A percentile compares a stretch with the other conserved stretches of the same genome.
phyloP scores from a whole-genome alignment of 805 yeast species.

The Zygoascus biomembranicola region DNA sequence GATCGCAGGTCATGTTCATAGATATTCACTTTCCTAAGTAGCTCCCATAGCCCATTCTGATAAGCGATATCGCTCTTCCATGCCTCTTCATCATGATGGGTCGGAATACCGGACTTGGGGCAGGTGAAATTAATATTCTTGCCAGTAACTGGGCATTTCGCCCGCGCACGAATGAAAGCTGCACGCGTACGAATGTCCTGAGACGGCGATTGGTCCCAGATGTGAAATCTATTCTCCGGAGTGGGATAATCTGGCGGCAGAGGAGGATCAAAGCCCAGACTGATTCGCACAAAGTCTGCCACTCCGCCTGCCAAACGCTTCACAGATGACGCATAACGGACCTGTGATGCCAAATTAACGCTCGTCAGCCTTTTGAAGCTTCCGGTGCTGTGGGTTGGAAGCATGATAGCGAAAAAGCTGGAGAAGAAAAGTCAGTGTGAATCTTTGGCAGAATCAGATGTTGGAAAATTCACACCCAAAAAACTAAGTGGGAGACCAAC shows the following conservation, averaged over 20 bases:
- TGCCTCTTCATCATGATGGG: slow-evolving; percentile 84
- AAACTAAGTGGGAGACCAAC: neutral
- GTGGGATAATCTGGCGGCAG: slow-evolving; percentile 61
- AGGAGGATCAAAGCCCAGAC: slow-evolving; percentile 55
- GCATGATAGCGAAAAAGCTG: neutral
- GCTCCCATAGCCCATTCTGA: slow-evolving; percentile 60
- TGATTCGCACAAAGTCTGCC: slow-evolving; percentile 21
- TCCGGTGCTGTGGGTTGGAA: neutral
- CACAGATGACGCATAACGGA: neutral
- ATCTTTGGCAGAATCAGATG: neutral
- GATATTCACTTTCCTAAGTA: slow-evolving; percentile 76
- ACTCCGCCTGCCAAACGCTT: slow-evolving; percentile 11
- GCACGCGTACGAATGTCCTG: slow-evolving; percentile 86
- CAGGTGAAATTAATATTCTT: slow-evolving; percentile 77
- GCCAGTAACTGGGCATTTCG: slow-evolving; percentile 84
- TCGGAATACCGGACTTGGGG: slow-evolving; percentile 92
- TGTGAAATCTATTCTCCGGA: slow-evolving; percentile 63
- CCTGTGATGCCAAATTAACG: neutral
- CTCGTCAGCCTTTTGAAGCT: neutral
- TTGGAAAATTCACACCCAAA: neutral
- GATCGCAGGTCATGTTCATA: slow-evolving; percentile 93
- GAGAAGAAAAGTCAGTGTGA: neutral
- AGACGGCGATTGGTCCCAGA: slow-evolving; percentile 89
- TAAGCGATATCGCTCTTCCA: slow-evolving; percentile 77
- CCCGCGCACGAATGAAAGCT: slow-evolving; percentile 78